Conservation (phyloP, 805 yeast species). For the Teunomyces pallodes region DNA sequence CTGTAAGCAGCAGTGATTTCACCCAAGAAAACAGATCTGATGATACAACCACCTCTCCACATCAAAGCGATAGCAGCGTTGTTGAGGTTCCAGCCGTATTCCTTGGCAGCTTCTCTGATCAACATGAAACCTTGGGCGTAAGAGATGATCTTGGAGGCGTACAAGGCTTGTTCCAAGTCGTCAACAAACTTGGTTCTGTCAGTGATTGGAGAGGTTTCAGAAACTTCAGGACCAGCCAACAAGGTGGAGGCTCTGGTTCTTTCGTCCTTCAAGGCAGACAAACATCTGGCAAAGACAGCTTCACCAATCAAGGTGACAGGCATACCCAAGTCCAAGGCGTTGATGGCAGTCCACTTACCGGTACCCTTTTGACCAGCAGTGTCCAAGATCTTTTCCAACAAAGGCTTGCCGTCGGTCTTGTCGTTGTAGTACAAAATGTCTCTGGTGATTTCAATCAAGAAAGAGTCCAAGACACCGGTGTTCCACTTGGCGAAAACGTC, state of each 20-base stretch:
- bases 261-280: slow-evolving; percentile 89
- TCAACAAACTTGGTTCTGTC: slow-evolving; percentile 85
- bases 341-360: slow-evolving; percentile 99
- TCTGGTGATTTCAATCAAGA: slow-evolving; percentile 94
- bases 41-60: slow-evolving; percentile 99
- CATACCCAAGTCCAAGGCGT: slow-evolving; percentile 96
- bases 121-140: slow-evolving; percentile 99
- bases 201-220: slow-evolving; percentile 57
- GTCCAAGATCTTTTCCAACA: slow-evolving; percentile 95
- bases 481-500: slow-evolving; percentile 92
- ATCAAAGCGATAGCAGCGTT: slow-evolving; percentile 97
- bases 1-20: slow-evolving; percentile 97
- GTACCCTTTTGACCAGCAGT: slow-evolving; percentile 99
- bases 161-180: slow-evolving; percentile 95
- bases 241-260: slow-evolving; percentile 81
- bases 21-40: slow-evolving; percentile 96
- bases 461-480: slow-evolving; percentile 95
- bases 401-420: slow-evolving; percentile 79
- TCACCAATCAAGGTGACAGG: slow-evolving; percentile 98
- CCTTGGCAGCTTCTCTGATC: slow-evolving; percentile 96
- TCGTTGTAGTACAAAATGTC: slow-evolving; percentile 90
- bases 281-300: slow-evolving; percentile 96
- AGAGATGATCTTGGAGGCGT: slow-evolving; percentile 97
- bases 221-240: slow-evolving; percentile 74
- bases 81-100: slow-evolving; percentile 95